Evolutionary conservation across 2,329 filamentous ascomycete genomes (phyloP).

Genomic region (Aspergillus fijiensis): DNA sequence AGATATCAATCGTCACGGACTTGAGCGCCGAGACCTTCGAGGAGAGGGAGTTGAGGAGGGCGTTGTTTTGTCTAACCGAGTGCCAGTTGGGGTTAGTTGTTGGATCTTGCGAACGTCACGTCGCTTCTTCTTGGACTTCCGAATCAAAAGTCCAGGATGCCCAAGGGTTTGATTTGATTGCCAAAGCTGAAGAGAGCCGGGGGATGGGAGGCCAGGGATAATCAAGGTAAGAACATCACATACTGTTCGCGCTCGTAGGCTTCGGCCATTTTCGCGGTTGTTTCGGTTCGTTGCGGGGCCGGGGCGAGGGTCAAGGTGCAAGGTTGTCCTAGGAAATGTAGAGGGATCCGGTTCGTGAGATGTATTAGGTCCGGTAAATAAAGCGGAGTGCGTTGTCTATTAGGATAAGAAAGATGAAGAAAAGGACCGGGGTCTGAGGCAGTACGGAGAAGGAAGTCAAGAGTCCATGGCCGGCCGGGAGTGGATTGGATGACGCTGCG

Average conservation of each 20-base stretch:
- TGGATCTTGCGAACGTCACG: too few species aligned
- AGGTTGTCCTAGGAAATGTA: too few species aligned
- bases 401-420: too few species aligned
- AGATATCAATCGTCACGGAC: constrained; percentile 94
- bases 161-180: too few species aligned
- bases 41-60: constrained; percentile 85
- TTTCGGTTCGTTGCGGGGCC: not conserved
- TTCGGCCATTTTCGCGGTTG: constrained; percentile 61
- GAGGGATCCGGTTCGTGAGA: too few species aligned
- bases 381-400: too few species aligned
- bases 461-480: too few species aligned
- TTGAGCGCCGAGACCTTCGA: constrained; percentile 89
- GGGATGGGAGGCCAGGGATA: not conserved
- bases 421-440: too few species aligned
- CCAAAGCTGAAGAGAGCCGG: not conserved
- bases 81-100: not conserved
- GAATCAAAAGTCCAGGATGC: too few species aligned
- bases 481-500: constrained; percentile 4
- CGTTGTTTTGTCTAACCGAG: constrained; percentile 76
- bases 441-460: not conserved
- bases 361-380: too few species aligned
- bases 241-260: constrained; percentile 74
- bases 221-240: constrained; percentile 28
- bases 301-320: too few species aligned
- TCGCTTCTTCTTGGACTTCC: too few species aligned